Percentiles rank a stretch among this genome's conserved stretches.
phyloP scores from a whole-genome alignment of 345 rosid genomes.

The Eutrema japonicum region DNA sequence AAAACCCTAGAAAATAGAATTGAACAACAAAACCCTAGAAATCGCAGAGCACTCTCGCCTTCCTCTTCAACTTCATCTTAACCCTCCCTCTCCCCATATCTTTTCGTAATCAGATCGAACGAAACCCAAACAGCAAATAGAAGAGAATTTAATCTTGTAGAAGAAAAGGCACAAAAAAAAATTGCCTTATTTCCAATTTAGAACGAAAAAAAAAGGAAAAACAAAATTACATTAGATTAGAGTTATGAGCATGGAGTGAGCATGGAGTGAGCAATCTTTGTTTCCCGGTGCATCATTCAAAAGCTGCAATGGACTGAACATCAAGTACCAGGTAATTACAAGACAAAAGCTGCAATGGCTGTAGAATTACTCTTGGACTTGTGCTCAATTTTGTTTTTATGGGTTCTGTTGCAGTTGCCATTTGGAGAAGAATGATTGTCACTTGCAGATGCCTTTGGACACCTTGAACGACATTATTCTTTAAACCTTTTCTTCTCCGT shows the following conservation, averaged over 20 bases:
- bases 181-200: too few relatives aligned
- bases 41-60: neutral
- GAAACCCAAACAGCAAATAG: neutral
- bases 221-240: too few relatives aligned
- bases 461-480: too few relatives aligned
- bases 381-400: neutral
- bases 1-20: too few relatives aligned
- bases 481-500: too few relatives aligned
- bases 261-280: conserved; percentile 71
- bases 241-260: conserved; percentile 77
- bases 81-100: neutral
- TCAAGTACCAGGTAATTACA: conserved; percentile 79
- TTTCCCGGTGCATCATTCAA: conserved; percentile 73
- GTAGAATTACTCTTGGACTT: conserved; percentile 7
- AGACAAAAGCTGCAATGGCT: conserved; percentile 11
- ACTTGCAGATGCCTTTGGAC: too few relatives aligned
- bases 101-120: neutral
- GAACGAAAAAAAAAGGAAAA: too few relatives aligned
- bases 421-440: too few relatives aligned
- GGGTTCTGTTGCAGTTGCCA: conserved; percentile 29
- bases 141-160: too few relatives aligned
- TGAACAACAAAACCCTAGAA: neutral
- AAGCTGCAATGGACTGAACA: conserved; percentile 62
- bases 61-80: neutral
- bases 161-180: too few relatives aligned